Evolutionary conservation across 441 rosid species (phyloP), one percentile per base, ranked within the genome.

Genomic region (Euphorbia corollata): DNA sequence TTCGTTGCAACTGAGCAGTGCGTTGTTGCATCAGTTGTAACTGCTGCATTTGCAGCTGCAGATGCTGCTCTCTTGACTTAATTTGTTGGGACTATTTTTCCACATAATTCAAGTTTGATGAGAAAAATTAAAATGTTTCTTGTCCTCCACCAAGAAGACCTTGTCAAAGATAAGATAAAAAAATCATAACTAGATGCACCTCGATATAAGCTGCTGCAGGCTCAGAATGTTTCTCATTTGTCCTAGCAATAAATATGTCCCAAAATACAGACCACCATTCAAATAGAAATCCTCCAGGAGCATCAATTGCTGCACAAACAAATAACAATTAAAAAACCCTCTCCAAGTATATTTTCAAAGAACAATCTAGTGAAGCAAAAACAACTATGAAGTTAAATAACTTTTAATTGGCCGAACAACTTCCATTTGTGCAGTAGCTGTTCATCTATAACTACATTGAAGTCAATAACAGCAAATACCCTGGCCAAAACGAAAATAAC

Each of bases 261-360:
- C 91, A 87, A 63, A 85, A 87, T 63, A 86, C 90, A 63, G 87
- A 87, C 94, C 94, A 87, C 94, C 94, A 87, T 65, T 84, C 89
- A 59, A 86, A 88, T n/a, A 88, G 84, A 83, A 88, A 88, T 59
- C 94, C 94, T 64, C 86, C 91, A 6, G 91, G 89, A 20, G 86
- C 91, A 78, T 88, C 89, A 70, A 88, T 88, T 39, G 89, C 91
- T 88, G 76, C 73, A 72, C 50, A 77, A 55, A n/a, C 22, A 71
- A 67, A 36, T 59, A 58, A 58, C 61, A 47, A 71, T 27, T 55
- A 32, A 62, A 53, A 57, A 54, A 51, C 34, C 15, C 18, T 72
- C 45, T 53, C 1, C 16, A 2, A 15, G 12, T 50, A 39, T 19
- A 12, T 23, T 18, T 67, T 18, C 41, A 30, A 66, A 54, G 22